These are phyloP conservation scores for Mrakia hoshinonis DNA, from an alignment of 768 basidiomycete genomes.

Conservation along the genomic window DNA sequence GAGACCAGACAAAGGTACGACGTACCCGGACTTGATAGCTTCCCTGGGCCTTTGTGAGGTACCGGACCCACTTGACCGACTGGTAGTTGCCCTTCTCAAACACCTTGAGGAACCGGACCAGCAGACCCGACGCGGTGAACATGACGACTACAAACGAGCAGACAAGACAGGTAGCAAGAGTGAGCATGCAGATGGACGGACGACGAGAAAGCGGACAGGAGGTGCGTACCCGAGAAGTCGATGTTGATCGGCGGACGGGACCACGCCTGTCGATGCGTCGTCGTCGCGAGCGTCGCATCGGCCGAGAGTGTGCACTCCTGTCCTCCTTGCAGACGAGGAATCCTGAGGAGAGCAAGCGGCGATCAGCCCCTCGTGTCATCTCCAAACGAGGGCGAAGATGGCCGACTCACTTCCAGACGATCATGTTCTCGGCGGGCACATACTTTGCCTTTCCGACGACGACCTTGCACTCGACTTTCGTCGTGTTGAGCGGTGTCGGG, in stretches of 20 bases:
- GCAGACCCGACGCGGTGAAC: slow-evolving; percentile 93
- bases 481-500: slow-evolving; percentile 93
- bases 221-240: slow-evolving; percentile 61
- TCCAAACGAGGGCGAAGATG: background rate
- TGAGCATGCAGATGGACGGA: slow-evolving; percentile 85
- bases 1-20: background rate
- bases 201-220: background rate
- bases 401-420: slow-evolving; percentile 86
- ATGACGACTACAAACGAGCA: slow-evolving; percentile 75
- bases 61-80: slow-evolving; percentile 28
- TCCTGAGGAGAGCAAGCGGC: slow-evolving; percentile 46
- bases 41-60: slow-evolving; percentile 29
- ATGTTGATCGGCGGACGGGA: slow-evolving; percentile 94
- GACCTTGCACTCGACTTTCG: slow-evolving; percentile 82
- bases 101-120: slow-evolving; percentile 94
- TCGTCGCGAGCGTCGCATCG: slow-evolving; percentile 71
- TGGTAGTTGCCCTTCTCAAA: slow-evolving; percentile 94
- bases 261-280: slow-evolving; percentile 92
- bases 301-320: slow-evolving; percentile 80
- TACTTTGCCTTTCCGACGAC: slow-evolving; percentile 94
- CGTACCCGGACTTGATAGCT: slow-evolving; percentile 27
- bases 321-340: slow-evolving; percentile 84
- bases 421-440: slow-evolving; percentile 86
- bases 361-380: background rate
- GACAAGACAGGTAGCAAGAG: slow-evolving; percentile 86